Evolutionary conservation across 2,329 filamentous ascomycete species (phyloP), one percentile per base, ranked within the genome.

Genomic region (Madurella fahalii): DNA sequence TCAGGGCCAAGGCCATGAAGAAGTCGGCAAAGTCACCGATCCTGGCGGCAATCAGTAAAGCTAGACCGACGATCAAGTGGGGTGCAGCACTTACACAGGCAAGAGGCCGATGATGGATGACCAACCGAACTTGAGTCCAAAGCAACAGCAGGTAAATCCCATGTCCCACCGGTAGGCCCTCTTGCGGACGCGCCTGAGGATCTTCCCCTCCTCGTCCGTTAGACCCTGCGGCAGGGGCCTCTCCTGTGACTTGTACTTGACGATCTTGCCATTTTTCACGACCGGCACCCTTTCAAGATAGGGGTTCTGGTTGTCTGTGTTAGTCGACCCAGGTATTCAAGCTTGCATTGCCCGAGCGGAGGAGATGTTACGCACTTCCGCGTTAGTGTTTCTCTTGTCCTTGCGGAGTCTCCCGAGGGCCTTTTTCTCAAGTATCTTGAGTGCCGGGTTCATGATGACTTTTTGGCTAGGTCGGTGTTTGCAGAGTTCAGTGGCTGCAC

Each of bases 51-150:
- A 61, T 37, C 50, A 34, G 49, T 47, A 18, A 18, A 47, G 48
- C 15, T 2, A 50, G 68, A 57, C 64, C 54, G 50, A 43, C 11
- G 45, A 37, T 9, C 20, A 37, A 16, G 13, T 16, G 15, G 2
- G 25, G 11, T 40, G n/a, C 54, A 13, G 12, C 53, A 80, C 88
- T 78, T 79, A 90, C 82, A 82, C 82, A 63, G 94, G 94, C 52
- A 97, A 71, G 8, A 97, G 68, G 13, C 86, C 94, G 64, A 97
- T 89, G 54, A 96, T 81, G 63, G 86, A 88, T 49, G 89, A 84
- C 90, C 91, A 96, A 52, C 94, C 94, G 67, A 97, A 92, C 54
- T 86, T 83, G 56, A 95, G 80, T 42, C 91, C 90, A 60, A 87
- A 82, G 67, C 90, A 82, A 66, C 82, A 91, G 75, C 93, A 95